Base-by-base conservation (phyloP, 148 eudicot genomes). In the Diospyros lotus region DNA sequence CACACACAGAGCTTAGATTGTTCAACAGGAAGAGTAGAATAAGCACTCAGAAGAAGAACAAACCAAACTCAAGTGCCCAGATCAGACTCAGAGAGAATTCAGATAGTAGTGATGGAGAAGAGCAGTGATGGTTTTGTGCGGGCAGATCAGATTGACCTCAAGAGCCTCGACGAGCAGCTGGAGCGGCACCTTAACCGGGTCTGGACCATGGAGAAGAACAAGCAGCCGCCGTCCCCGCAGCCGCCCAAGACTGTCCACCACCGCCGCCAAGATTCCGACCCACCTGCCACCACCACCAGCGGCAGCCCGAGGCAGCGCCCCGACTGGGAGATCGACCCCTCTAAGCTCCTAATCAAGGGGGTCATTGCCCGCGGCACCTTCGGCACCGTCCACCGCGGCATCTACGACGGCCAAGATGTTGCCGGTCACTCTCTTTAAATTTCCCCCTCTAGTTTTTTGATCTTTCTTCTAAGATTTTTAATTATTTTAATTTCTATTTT, bases 361-460 rank as follows among this genome's bases (percentile, higher is more conserved):
- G 89, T 91, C 58, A 87, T 93, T 79, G 98, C 98, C 7, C 93
- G 96, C 78, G 98, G 98, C 80, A 91, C 96, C 68, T 93, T 90
- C 79, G 98, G 98, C 18, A 93, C 98, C 71, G 96, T 93, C 12
- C 96, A 93, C 83, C 96, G 96, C 76, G 98, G 98, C 58, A 44
- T 91, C 72, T 93, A 93, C 60, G 96, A 93, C 59, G 88, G 92
- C 61, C 85, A 69, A 4, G 96, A 93, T 75, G 98, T 93, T 46
- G 98, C 98, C 61, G 98, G 98, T 93, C 18, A 45, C n/a, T 46
- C 66, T 14, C 61, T 4, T 50, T 9, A 13, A 4, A 8, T 11
- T 46, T 79, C 46, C 45, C 17, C 74, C 44, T 28, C 28, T 28
- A 28, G 28, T 28, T 28, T 28, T 28, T 28, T 28, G 28, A 28